Evolutionary conservation across 1,139 yeast genomes (phyloP).

Genomic region (Pichia sp.): DNA sequence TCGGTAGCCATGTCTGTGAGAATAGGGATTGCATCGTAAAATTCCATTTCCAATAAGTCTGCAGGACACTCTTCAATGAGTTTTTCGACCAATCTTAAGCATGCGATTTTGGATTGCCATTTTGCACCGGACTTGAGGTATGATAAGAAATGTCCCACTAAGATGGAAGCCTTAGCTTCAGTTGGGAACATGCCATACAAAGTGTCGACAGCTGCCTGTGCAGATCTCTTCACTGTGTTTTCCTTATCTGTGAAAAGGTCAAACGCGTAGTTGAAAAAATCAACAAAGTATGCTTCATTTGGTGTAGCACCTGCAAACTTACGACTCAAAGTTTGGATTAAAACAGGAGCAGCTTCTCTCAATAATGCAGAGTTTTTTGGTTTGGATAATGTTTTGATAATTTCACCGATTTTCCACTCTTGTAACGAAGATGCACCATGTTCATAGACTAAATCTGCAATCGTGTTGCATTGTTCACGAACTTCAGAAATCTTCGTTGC

Average conservation of each 20-base stretch:
- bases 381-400: constrained; percentile 61
- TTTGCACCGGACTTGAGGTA: constrained; percentile 81
- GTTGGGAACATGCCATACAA: constrained; percentile 65
- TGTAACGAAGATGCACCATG: constrained; percentile 48
- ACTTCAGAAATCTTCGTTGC: constrained; percentile 62
- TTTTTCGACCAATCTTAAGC: constrained; percentile 66
- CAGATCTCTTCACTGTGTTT: constrained; percentile 77
- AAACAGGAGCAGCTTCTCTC: constrained; percentile 69
- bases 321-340: constrained; percentile 65
- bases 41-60: constrained; percentile 78
- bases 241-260: constrained; percentile 83
- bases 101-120: constrained; percentile 88
- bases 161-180: constrained; percentile 73
- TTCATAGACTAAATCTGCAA: constrained; percentile 46
- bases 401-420: constrained; percentile 64
- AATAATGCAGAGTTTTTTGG: constrained; percentile 69
- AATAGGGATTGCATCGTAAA: constrained; percentile 74
- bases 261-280: constrained; percentile 51
- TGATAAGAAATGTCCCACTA: constrained; percentile 55
- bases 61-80: constrained; percentile 77
- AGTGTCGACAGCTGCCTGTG: constrained; percentile 64
- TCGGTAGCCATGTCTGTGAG: constrained; percentile 89
- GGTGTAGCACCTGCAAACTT: constrained; percentile 65
- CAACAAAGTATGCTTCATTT: constrained; percentile 67
- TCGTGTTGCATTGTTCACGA: constrained; percentile 54